Base-by-base conservation (phyloP, 1,284 basidiomycete species). In the Ceratobasidium sp. region DNA sequence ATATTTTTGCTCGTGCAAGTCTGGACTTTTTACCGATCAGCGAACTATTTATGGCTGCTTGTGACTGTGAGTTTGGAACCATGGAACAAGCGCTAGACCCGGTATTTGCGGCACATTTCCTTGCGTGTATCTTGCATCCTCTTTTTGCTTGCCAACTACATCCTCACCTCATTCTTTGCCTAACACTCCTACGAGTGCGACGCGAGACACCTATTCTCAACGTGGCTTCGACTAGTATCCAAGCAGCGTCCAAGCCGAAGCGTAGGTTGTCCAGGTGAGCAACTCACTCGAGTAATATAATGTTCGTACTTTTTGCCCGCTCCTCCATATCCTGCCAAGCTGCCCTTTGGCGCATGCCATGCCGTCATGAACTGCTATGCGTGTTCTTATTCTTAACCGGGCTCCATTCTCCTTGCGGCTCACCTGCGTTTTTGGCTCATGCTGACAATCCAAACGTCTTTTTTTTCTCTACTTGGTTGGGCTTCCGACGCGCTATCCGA, bases 251-350 rank as follows among this genome's bases (percentile, higher is more conserved):
- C 54, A 70, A 41, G 67, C 67, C 67, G 28, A 70, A 70, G 67
- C 67, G 67, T 23, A 58, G 67, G 67, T 55, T 70, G 67, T 70
- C 67, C 67, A 70, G 67, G 67, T 70, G 67, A 70, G 67, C 67
- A 44, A 67, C 26, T 21, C 30, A 59, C 64, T 44, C 50, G 50
- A 35, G 38, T 46, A 57, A 44, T 44, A 26, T 18, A 59, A 59
- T 70, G 67, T 70, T 70, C 67, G 66, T 58, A 55, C 18, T 70
- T 59, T 70, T 46, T 46, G 26, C 30, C n/a, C 47, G 41, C n/a
- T 44, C 21, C 21, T 18, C 8, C 11, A 14, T 30, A 30, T 23
- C 41, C 23, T 13, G 11, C 41, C 7, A 16, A 30, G 18, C 21
- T 26, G 5, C 41, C 5, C 23, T 47, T 46, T 26, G 21, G 26